A percentile compares a stretch with the other conserved stretches of the same genome.
phyloP scores from a whole-genome alignment of 257 asterid species.

The Plectranthus barbatus region DNA sequence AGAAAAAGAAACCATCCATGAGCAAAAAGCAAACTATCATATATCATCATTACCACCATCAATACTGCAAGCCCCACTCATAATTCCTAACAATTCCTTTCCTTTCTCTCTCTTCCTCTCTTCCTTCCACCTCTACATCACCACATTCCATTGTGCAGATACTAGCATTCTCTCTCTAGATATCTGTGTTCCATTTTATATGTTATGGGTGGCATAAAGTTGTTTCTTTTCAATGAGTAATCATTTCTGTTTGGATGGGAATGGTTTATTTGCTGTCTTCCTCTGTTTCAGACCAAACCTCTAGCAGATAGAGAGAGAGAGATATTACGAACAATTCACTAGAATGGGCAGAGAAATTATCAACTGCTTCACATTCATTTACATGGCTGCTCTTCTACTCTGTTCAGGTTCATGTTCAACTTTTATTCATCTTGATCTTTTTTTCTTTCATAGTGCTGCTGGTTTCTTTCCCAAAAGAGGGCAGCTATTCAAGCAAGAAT shows the following conservation, averaged over 20 bases:
- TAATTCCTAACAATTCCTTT: slow-evolving; percentile 19
- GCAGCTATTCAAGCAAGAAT: background rate
- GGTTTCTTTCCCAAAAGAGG: background rate
- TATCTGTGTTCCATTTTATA: background rate
- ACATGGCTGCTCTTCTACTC: slow-evolving; percentile 32
- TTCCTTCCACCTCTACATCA: slow-evolving; percentile 3
- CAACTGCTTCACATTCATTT: slow-evolving; percentile 27
- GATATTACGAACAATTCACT: slow-evolving; percentile 4
- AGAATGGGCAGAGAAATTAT: slow-evolving; percentile 33
- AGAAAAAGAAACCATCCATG: background rate
- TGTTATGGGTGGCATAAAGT: slow-evolving; percentile 20
- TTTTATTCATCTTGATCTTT: background rate
- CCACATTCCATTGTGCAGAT: background rate
- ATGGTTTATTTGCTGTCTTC: slow-evolving; percentile 16
- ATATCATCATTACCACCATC: slow-evolving; percentile 24
- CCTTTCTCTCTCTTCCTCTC: background rate
- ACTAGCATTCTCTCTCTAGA: slow-evolving; percentile 11
- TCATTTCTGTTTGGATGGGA: slow-evolving; percentile 28
- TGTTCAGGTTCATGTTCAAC: slow-evolving; percentile 38
- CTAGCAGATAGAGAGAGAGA: slow-evolving; percentile 4
- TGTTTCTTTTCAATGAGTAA: slow-evolving; percentile 28
- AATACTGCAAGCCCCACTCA: slow-evolving; percentile 22
- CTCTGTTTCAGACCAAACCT: slow-evolving; percentile 17
- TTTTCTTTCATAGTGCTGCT: background rate
- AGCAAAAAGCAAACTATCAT: slow-evolving; percentile 11